Percentiles rank a stretch among this genome's conserved stretches.
Evolutionary conservation across 1,284 basidiomycete species (phyloP).

Genomic region (Rhizoctonia solani): DNA sequence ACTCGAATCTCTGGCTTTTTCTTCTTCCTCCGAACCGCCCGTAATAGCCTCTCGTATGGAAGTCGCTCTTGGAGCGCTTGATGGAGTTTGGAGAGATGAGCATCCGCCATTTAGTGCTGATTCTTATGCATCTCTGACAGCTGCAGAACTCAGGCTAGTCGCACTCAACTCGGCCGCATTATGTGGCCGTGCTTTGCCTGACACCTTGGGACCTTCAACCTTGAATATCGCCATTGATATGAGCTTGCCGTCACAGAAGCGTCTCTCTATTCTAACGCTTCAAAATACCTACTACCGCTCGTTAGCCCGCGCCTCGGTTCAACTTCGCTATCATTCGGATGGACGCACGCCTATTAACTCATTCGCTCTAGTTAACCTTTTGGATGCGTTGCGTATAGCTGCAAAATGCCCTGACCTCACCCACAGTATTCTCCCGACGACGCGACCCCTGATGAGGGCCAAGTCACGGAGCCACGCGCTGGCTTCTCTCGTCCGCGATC

Average conservation of each 20-base stretch:
- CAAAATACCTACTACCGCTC: conserved; percentile 18
- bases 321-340: conserved; percentile 23
- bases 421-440: background rate
- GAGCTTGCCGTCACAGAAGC: background rate
- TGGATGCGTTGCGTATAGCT: conserved; percentile 19
- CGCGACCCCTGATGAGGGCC: background rate
- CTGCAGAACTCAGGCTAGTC: conserved; percentile 3
- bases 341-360: conserved; percentile 21
- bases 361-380: conserved; percentile 9
- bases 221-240: background rate
- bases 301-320: conserved; percentile 13
- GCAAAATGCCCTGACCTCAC: conserved; percentile 2
- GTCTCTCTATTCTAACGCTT: background rate
- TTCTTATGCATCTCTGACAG: conserved; percentile 20
- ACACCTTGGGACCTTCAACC: background rate
- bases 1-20: conserved; percentile 10
- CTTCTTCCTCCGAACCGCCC: conserved; percentile 11
- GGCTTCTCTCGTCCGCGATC: background rate
- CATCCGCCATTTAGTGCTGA: conserved; percentile 25
- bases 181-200: background rate
- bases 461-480: background rate
- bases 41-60: background rate
- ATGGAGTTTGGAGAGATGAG: conserved; percentile 25
- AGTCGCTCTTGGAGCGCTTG: conserved; percentile 7
- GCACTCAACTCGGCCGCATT: background rate